A percentile compares a stretch with the other conserved stretches of the same genome.
Conservation (phyloP, 1,139 yeast genomes). For the Hyphopichia pseudoburtonii region DNA sequence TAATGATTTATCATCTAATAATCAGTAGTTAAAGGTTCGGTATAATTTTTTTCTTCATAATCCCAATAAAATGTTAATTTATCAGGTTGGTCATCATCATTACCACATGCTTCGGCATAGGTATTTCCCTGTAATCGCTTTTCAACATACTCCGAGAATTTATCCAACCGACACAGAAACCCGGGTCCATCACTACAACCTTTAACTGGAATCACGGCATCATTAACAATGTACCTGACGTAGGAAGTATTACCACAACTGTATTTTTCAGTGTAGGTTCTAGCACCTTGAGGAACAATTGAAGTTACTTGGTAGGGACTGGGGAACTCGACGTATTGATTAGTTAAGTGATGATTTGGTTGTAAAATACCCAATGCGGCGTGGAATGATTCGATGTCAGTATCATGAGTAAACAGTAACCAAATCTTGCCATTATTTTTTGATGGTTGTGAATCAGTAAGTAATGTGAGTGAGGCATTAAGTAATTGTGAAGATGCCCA, state of each 20-base stretch:
- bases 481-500: slow-evolving; percentile 43
- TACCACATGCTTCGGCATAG: slow-evolving; percentile 20
- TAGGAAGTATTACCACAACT: slow-evolving; percentile 21
- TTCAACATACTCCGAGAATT: slow-evolving; percentile 20
- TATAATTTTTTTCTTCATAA: slow-evolving; percentile 25
- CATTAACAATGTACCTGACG: slow-evolving; percentile 27
- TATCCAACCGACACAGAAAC: slow-evolving; percentile 27
- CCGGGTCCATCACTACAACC: slow-evolving; percentile 32
- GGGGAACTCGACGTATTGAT: slow-evolving; percentile 23
- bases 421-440: slow-evolving; percentile 18
- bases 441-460: slow-evolving; percentile 17
- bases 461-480: slow-evolving; percentile 44
- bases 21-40: slow-evolving; percentile 17
- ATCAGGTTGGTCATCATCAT: slow-evolving; percentile 26
- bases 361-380: slow-evolving; percentile 24
- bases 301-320: slow-evolving; percentile 25
- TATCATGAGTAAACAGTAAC: slow-evolving; percentile 30
- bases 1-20: neutral
- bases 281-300: slow-evolving; percentile 29
- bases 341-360: slow-evolving; percentile 20
- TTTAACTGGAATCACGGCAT: slow-evolving; percentile 28
- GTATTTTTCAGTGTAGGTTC: slow-evolving; percentile 27
- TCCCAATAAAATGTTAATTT: slow-evolving; percentile 29
- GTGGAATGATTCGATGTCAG: slow-evolving; percentile 27
- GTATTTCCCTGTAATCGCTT: slow-evolving; percentile 18